Evolutionary conservation across 345 rosid genomes (phyloP), one percentile per base, ranked within the genome.

Genomic region (Dimocarpus longan): DNA sequence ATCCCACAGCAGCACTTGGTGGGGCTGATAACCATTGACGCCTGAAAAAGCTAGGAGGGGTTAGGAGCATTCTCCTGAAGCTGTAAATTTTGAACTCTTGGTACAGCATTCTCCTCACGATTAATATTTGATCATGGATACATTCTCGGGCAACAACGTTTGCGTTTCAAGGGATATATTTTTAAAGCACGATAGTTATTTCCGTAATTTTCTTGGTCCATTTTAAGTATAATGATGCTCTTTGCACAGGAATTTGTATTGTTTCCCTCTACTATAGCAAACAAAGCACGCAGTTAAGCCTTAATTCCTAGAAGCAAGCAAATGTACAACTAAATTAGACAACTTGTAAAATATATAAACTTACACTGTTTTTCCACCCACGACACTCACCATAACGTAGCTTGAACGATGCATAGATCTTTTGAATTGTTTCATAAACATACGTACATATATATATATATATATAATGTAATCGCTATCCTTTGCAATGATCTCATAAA

Each of bases 131-230:
- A 56, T 48, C 77, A 84, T 22, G 89, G 92, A 83, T 84, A 65
- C 82, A 94, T 94, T 59, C 95, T 88, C 5, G 95, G 98, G 3
- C 98, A 97, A 68, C 99, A 97, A 73, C 95, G 97, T 78, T 83
- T 90, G 54, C 97, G 90, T 81, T 93, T 96, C 66, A 85, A 80
- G 44, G 87, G 87, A 70, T 78, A 76, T 56, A 79, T 84, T 56
- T 85, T 87, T 32, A 89, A 84, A 78, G 84, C 80, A 70, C 75
- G 87, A 59, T 75, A 83, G 77, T 82, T 81, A 84, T 74, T 78
- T 76, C 73, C 85, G 77, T 69, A 86, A 80, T 80, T 85, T 75
- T 82, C 87, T 81, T 89, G 90, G 52, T 83, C 85, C 88, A 91
- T 88, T 80, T 70, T 84, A 56, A 22, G 73, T 76, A 64, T 67